Percentiles rank a stretch among this genome's conserved stretches.
phyloP scores from a whole-genome alignment of 176 grass and related monocot genomes.

The Zoysia pacifica region DNA sequence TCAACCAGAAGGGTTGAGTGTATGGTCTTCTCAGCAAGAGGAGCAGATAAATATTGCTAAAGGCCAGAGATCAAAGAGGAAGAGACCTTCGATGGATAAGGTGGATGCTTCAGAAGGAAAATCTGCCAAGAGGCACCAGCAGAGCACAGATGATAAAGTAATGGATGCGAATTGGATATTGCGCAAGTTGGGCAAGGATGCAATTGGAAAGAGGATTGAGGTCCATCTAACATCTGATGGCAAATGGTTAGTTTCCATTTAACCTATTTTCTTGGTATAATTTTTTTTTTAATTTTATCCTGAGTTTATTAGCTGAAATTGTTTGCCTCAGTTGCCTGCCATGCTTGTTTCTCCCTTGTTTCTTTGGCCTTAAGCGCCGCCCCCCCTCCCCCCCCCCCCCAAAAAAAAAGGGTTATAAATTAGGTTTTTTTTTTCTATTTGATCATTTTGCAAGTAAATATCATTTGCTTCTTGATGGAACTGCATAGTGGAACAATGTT shows the following conservation, averaged over 20 bases:
- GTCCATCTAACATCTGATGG: slow-evolving; percentile 55
- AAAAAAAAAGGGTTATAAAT: not conserved
- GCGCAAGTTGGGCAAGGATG: slow-evolving; percentile 82
- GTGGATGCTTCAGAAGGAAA: slow-evolving; percentile 45
- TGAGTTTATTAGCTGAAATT: not conserved
- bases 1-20: slow-evolving; percentile 45
- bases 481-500: not conserved
- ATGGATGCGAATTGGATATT: slow-evolving; percentile 93
- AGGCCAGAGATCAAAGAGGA: slow-evolving; percentile 97
- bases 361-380: not conserved
- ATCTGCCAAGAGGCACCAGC: slow-evolving; percentile 49
- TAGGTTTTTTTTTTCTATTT: not conserved
- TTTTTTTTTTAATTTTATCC: slow-evolving; percentile 5
- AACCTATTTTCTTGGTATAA: not conserved
- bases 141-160: slow-evolving; percentile 50
- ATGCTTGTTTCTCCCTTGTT: not conserved
- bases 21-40: slow-evolving; percentile 64
- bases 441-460: not conserved
- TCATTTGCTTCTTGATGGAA: not conserved
- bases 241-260: slow-evolving; percentile 61
- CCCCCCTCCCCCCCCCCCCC: no score
- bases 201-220: slow-evolving; percentile 88
- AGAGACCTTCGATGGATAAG: slow-evolving; percentile 76
- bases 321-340: not conserved
- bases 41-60: slow-evolving; percentile 74